These are phyloP conservation scores for Wakefieldia striispora DNA, from an alignment of 768 basidiomycete species.

Conservation along the genomic window DNA sequence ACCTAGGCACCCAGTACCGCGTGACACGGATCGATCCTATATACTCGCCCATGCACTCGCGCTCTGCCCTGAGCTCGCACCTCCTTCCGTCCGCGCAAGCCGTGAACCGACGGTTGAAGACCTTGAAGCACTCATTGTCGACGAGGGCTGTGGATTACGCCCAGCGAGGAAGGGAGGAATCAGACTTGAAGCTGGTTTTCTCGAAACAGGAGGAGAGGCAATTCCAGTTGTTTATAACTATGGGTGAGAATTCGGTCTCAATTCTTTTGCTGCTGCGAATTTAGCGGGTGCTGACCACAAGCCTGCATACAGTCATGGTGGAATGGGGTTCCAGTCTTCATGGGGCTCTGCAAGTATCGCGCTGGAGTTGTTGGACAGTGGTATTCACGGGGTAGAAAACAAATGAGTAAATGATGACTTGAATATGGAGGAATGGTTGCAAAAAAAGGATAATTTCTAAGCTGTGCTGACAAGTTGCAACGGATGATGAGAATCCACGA, in stretches of 20 bases:
- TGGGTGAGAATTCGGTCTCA: constrained; percentile 42
- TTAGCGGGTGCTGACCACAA: background rate
- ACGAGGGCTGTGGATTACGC: constrained; percentile 61
- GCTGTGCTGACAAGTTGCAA: no score
- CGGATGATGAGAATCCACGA: background rate
- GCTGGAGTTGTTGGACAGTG: constrained; percentile 44
- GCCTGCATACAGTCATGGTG: constrained; percentile 48
- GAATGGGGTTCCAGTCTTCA: constrained; percentile 61
- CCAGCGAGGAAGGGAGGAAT: constrained; percentile 70
- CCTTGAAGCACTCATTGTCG: constrained; percentile 45
- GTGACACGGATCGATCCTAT: constrained; percentile 57
- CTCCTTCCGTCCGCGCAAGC: constrained; percentile 47
- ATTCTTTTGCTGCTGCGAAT: background rate
- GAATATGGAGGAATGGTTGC: background rate
- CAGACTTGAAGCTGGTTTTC: constrained; percentile 49
- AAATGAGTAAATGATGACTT: background rate
- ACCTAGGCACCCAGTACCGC: constrained; percentile 59
- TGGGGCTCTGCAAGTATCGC: constrained; percentile 62
- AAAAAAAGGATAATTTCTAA: background rate
- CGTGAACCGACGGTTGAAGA: constrained; percentile 51
- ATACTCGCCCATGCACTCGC: constrained; percentile 54
- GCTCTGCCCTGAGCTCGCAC: constrained; percentile 56
- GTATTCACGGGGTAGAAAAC: constrained; percentile 23
- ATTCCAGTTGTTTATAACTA: constrained; percentile 63
- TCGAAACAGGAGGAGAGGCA: constrained; percentile 29